Conservation (phyloP, 441 rosid genomes). For the Corymbia calophylla region DNA sequence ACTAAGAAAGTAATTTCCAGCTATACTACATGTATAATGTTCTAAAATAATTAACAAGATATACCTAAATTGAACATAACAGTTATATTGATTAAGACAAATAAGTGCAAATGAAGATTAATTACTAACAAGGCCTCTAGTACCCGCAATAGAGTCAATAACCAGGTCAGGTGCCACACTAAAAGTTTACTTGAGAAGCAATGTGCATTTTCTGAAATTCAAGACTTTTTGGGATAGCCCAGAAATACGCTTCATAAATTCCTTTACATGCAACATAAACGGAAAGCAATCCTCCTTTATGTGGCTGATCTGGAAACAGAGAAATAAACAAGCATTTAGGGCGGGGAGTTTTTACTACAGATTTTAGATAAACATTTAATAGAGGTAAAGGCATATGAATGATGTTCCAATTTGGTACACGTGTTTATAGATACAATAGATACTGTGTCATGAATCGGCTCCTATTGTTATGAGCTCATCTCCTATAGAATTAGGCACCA, state of each 20-base stretch:
- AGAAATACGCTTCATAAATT: background rate
- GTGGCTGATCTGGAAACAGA: background rate
- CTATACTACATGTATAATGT: background rate
- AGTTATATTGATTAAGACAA: background rate
- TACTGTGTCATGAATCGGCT: background rate
- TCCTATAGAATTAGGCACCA: background rate
- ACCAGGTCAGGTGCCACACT: background rate
- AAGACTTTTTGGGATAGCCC: background rate
- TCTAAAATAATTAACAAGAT: background rate
- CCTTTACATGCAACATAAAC: background rate
- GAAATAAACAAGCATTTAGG: background rate
- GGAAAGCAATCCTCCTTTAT: background rate
- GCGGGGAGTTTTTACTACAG: background rate
- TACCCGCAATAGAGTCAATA: background rate
- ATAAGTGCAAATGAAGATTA: background rate
- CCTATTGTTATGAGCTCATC: background rate
- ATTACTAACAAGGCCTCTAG: background rate
- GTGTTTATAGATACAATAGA: background rate
- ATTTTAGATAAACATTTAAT: background rate
- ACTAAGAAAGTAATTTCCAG: background rate
- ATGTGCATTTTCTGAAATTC: background rate
- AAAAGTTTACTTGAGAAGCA: background rate
- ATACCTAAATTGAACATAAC: background rate
- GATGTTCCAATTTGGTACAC: background rate
- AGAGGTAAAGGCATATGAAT: background rate